Base-by-base conservation (phyloP, 345 rosid genomes). In the Jatropha curcas region DNA sequence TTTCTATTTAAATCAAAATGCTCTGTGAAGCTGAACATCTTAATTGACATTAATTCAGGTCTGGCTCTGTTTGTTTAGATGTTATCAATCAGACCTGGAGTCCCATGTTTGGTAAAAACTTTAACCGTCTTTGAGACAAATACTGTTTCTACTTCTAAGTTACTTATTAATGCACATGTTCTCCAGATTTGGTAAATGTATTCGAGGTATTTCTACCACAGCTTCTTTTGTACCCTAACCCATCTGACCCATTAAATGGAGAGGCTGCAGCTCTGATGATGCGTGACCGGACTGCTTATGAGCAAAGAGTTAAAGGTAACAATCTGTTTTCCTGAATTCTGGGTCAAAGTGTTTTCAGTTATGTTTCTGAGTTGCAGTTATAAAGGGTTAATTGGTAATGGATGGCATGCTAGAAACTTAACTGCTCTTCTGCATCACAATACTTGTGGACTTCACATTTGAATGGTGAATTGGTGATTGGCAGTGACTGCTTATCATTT, bases 141-240 rank as follows among this genome's bases (percentile, higher is more conserved):
- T 27, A 20, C 25, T 35, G 3, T 48, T 46, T 39, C 14, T 60
- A 33, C 56, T 68, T 59, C 58, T 53, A 35, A 19, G 4, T n/a
- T 48, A 1, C 53, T 35, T 59, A 62, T 71, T 48, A 60, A 57
- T 33, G 30, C 63, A 20, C 55, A 28, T 50, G 48, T 66, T 77
- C 48, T 67, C 53, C 90, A 93, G 98, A 96, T 82, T 79, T 96
- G 89, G 92, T 90, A 55, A 93, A 92, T 76, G 98, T 96, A 70
- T 96, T 95, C 67, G 97, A 93, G 81, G 92, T 87, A 64, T 92
- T 96, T 76, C 96, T 96, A 70, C 99, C 99, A 63, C 99, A 96
- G 76, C 96, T 96, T 79, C 98, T 96, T 68, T 62, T 92, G 84
- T 91, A 96, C 78, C 98, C 99, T 60, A 96, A 96, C 72, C 94